phyloP scores from a whole-genome alignment of 352 stramenopile species.

The Globisporangium splendens region DNA sequence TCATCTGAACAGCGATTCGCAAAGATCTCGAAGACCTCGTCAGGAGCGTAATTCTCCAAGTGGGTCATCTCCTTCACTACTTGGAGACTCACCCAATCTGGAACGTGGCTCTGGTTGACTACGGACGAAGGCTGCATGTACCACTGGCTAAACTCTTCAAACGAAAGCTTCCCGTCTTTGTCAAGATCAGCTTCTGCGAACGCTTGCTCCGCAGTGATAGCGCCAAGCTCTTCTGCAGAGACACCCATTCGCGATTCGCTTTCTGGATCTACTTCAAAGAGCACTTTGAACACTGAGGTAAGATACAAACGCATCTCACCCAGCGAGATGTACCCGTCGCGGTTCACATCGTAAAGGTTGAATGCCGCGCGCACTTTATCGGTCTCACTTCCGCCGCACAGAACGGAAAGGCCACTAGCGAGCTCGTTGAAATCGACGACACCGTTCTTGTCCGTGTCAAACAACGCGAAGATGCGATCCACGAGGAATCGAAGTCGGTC shows the following conservation, averaged over 20 bases:
- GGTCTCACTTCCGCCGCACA: conserved; percentile 61
- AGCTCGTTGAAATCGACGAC: conserved; percentile 82
- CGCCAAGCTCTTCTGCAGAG: conserved; percentile 62
- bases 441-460: conserved; percentile 80
- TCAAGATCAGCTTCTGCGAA: conserved; percentile 79
- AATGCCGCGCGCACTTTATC: conserved; percentile 85
- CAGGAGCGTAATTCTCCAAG: conserved; percentile 71
- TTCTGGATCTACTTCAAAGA: conserved; percentile 80
- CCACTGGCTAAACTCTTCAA: conserved; percentile 82
- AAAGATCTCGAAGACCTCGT: conserved; percentile 87
- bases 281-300: conserved; percentile 82
- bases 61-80: conserved; percentile 85
- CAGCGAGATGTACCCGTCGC: conserved; percentile 83
- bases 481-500: conserved; percentile 59
- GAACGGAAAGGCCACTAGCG: conserved; percentile 68
- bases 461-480: conserved; percentile 77
- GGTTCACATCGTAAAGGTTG: conserved; percentile 85
- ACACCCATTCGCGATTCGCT: conserved; percentile 57
- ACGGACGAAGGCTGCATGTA: conserved; percentile 50
- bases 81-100: conserved; percentile 71
- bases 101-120: conserved; percentile 23
- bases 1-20: conserved; percentile 77
- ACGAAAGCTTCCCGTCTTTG: conserved; percentile 75
- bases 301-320: conserved; percentile 84
- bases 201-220: conserved; percentile 74